These are phyloP conservation scores for Albifimbria verrucaria DNA, from an alignment of 2,329 filamentous ascomycete genomes.

Conservation along the genomic window DNA sequence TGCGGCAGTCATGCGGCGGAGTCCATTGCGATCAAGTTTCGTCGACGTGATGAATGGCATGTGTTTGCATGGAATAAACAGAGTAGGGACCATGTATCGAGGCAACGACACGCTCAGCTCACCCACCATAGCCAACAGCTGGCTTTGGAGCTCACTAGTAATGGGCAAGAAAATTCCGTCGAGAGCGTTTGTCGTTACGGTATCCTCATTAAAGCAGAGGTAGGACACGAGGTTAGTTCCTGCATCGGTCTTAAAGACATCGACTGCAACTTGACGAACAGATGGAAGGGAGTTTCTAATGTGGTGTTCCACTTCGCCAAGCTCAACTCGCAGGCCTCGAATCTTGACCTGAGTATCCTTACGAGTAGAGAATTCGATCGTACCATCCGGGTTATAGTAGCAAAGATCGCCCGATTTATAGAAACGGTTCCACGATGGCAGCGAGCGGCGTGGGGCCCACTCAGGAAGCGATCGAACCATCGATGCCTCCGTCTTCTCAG, in stretches of 20 bases:
- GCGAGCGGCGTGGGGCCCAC: slow-evolving; percentile 6
- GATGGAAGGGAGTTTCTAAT: background rate
- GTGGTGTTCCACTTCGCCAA: slow-evolving; percentile 11
- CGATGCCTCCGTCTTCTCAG: slow-evolving; percentile 12
- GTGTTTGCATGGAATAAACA: background rate
- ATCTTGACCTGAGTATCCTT: slow-evolving; percentile 36
- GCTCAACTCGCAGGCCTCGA: slow-evolving; percentile 47
- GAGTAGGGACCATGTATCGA: background rate
- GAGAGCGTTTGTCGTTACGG: background rate
- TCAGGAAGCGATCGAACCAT: slow-evolving; percentile 12
- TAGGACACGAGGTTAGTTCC: background rate
- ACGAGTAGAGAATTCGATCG: slow-evolving; percentile 41
- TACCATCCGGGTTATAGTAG: slow-evolving; percentile 22
- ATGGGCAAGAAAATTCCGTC: background rate
- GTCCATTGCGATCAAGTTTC: background rate
- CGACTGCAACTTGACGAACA: background rate
- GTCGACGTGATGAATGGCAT: background rate
- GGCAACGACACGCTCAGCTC: background rate
- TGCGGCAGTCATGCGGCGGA: background rate
- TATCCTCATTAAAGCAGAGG: background rate
- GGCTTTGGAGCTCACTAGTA: background rate
- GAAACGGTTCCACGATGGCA: background rate
- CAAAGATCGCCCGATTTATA: slow-evolving; percentile 9
- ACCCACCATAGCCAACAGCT: background rate
- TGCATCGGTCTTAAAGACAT: background rate